Percentiles rank a stretch among this genome's conserved stretches.
Evolutionary conservation across 192 early-diverging fungal species (phyloP).

Genomic region (Fimicolochytrium jonesii): DNA sequence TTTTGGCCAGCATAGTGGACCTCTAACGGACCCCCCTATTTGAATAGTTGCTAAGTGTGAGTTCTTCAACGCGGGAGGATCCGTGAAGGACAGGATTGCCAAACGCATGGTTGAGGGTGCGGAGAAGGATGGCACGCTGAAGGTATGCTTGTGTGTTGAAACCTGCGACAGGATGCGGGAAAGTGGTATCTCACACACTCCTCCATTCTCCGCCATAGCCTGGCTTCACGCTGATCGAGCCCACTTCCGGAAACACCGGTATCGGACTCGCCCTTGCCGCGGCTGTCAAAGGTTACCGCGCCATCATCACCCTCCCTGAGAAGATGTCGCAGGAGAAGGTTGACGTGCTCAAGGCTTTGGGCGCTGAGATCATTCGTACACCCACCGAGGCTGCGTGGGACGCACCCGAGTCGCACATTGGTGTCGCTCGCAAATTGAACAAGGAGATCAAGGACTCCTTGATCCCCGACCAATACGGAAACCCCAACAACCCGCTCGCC

Average conservation of each 20-base stretch:
- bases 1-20: no score
- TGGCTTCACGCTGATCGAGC: conserved; percentile 95
- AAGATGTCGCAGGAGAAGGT: conserved; percentile 99
- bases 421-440: conserved; percentile 88
- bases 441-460: conserved; percentile 93
- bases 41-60: conserved; percentile 93
- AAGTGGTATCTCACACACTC: no score
- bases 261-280: conserved; percentile 96
- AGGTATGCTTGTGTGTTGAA: conserved; percentile 13
- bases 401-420: conserved; percentile 97
- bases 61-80: conserved; percentile 98
- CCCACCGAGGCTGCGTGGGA: conserved; percentile 99
- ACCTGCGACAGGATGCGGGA: no score
- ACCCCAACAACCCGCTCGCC: conserved; percentile 95
- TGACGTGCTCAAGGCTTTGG: conserved; percentile 94
- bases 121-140: conserved; percentile 85
- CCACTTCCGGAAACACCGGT: conserved; percentile 99
- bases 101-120: conserved; percentile 95
- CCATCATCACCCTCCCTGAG: conserved; percentile 98
- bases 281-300: conserved; percentile 98
- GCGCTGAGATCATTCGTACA: conserved; percentile 96
- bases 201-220: conserved; percentile 44
- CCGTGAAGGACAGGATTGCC: conserved; percentile 98
- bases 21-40: not conserved
- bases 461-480: conserved; percentile 96